Evolutionary conservation across 2,329 filamentous ascomycete species (phyloP).

Genomic region (Aspergillus alliaceus): DNA sequence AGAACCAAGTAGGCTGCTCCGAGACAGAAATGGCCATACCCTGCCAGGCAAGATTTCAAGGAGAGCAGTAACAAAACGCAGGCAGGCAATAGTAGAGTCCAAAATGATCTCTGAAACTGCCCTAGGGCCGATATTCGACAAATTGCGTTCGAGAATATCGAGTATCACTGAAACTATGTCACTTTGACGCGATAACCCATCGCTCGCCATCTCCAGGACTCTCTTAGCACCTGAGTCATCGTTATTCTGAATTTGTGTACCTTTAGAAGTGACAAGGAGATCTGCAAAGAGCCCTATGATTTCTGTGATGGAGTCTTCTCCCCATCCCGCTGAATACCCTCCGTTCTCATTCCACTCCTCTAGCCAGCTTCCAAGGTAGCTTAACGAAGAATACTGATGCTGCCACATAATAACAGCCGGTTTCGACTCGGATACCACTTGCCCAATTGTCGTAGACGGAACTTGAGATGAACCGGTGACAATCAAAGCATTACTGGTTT

Average conservation of each 20-base stretch:
- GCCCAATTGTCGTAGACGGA: conserved; percentile 41
- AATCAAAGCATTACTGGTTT: conserved; percentile 33
- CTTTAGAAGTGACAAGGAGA: conserved; percentile 55
- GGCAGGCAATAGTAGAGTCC: conserved; percentile 70
- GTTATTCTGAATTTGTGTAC: conserved; percentile 26
- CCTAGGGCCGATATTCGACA: conserved; percentile 53
- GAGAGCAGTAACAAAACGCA: conserved; percentile 76
- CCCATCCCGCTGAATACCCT: conserved; percentile 54
- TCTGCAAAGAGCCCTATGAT: conserved; percentile 72
- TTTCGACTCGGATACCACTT: conserved; percentile 74
- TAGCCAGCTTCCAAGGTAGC: conserved; percentile 71
- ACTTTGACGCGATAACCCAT: conserved; percentile 46
- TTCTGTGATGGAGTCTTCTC: conserved; percentile 66
- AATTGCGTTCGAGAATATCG: conserved; percentile 75
- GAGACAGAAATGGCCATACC: conserved; percentile 85
- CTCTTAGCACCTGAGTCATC: conserved; percentile 40
- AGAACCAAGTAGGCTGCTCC: conserved; percentile 75
- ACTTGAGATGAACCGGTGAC: conserved; percentile 39
- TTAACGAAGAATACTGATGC: conserved; percentile 73
- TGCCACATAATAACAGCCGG: conserved; percentile 74
- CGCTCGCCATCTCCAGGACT: conserved; percentile 52
- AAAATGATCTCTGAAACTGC: conserved; percentile 64
- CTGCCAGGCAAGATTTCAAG: conserved; percentile 73
- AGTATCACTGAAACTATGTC: conserved; percentile 82
- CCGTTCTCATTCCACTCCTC: conserved; percentile 50